Percentiles rank a stretch among this genome's conserved stretches.
These are phyloP conservation scores for Aureobasidium uvarum DNA, from an alignment of 2,329 filamentous ascomycete genomes.

Conservation along the genomic window DNA sequence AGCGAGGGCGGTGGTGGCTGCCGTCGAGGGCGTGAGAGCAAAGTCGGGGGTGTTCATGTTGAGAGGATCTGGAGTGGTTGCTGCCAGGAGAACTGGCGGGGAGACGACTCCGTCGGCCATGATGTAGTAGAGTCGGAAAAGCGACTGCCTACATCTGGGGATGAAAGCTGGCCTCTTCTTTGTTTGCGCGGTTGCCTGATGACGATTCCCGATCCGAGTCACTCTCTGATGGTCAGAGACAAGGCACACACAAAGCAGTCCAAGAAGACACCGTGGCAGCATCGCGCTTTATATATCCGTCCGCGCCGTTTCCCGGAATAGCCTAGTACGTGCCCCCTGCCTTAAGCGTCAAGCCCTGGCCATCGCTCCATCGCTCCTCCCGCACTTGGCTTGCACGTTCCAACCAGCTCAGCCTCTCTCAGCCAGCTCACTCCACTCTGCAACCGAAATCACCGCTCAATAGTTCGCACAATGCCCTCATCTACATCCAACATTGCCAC, in stretches of 20 bases:
- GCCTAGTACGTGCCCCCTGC: conserved; percentile 1
- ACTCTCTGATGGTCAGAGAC: background rate
- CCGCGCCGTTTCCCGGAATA: background rate
- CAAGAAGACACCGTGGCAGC: conserved; percentile 6
- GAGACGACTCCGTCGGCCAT: conserved; percentile 23
- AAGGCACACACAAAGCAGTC: conserved; percentile 3
- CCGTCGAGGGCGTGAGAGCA: conserved; percentile 13
- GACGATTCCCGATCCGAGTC: background rate
- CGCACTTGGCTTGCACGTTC: background rate
- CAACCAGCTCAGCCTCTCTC: conserved; percentile 3
- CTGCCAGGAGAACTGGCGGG: conserved; percentile 12
- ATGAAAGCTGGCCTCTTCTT: conserved; percentile 18
- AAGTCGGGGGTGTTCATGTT: conserved; percentile 28
- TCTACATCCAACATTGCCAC: background rate
- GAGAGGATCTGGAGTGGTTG: conserved; percentile 25
- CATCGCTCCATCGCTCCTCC: background rate
- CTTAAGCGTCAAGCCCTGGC: background rate
- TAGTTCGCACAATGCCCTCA: background rate
- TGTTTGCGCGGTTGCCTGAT: conserved; percentile 19
- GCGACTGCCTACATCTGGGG: conserved; percentile 24
- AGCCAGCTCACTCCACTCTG: conserved; percentile 3
- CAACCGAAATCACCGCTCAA: conserved; percentile 7
- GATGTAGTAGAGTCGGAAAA: background rate
- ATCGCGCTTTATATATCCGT: conserved; percentile 12
- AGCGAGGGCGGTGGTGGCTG: background rate